phyloP scores from a whole-genome alignment of 176 grass and related monocot genomes.

The Aegilops tauschii region DNA sequence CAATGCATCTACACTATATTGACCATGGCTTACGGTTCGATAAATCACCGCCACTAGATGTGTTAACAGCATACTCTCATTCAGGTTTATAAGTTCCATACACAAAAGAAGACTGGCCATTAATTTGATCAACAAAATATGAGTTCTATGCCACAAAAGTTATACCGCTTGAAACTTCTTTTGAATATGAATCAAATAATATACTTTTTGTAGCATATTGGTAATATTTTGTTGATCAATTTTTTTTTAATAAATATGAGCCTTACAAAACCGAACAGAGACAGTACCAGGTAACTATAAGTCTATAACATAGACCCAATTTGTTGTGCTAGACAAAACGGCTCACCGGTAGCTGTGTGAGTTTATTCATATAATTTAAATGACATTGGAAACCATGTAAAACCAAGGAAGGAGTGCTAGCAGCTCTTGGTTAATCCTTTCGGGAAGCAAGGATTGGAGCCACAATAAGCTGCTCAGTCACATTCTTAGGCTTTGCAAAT shows the following conservation, averaged over 20 bases:
- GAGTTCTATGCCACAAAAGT: not conserved
- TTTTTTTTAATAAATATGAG: not conserved
- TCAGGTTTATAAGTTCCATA: not conserved
- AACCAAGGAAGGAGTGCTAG: not conserved
- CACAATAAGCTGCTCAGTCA: not conserved
- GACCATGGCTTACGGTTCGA: not conserved
- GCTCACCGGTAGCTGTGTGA: not conserved
- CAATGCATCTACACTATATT: slow-evolving; percentile 24
- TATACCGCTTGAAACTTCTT: not conserved
- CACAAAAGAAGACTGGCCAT: not conserved
- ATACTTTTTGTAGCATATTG: not conserved
- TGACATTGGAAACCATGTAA: not conserved
- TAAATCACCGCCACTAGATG: slow-evolving; percentile 11
- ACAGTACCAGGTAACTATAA: not conserved
- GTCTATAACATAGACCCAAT: not conserved
- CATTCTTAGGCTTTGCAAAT: not conserved
- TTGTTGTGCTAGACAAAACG: not conserved
- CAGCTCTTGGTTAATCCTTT: not conserved
- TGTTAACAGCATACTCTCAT: not conserved
- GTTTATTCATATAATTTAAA: slow-evolving; percentile 1
- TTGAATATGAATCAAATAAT: not conserved
- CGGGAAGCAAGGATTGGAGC: not conserved
- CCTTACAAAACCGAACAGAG: not conserved
- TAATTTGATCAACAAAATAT: not conserved
- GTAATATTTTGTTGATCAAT: not conserved